These are phyloP conservation scores for Achaetomiella virescens DNA, from an alignment of 495 filamentous ascomycete species.

Conservation along the genomic window DNA sequence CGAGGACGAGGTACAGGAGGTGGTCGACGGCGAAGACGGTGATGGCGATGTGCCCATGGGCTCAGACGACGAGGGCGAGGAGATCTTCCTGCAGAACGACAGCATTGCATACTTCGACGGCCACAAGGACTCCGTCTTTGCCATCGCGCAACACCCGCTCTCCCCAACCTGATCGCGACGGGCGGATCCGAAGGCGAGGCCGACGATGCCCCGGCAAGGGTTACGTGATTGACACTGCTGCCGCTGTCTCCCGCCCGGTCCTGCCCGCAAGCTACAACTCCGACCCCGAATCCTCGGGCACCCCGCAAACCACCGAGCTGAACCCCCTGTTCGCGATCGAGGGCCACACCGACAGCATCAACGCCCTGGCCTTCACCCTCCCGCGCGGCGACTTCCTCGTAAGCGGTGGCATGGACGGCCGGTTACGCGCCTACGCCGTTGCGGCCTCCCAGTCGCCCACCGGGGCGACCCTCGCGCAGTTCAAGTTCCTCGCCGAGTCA, in stretches of 20 bases:
- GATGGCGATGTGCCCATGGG: slow-evolving; percentile 73
- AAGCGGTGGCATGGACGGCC: slow-evolving; percentile 78
- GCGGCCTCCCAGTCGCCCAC: slow-evolving; percentile 64
- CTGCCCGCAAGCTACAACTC: slow-evolving; percentile 70
- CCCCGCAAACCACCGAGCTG: slow-evolving; percentile 45
- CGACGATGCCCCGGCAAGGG: slow-evolving; percentile 54
- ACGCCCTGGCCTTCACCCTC: slow-evolving; percentile 74
- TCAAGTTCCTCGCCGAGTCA: slow-evolving; percentile 62
- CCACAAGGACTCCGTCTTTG: slow-evolving; percentile 85
- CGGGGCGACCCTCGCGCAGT: slow-evolving; percentile 62
- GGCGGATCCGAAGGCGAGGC: slow-evolving; percentile 81
- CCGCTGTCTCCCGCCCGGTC: slow-evolving; percentile 53
- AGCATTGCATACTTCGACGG: slow-evolving; percentile 83
- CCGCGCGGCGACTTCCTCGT: slow-evolving; percentile 79
- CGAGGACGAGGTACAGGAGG: slow-evolving; percentile 51
- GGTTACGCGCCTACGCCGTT: slow-evolving; percentile 62
- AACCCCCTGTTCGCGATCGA: slow-evolving; percentile 61
- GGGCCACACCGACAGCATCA: slow-evolving; percentile 87
- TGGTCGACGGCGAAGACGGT: slow-evolving; percentile 58
- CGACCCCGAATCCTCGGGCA: slow-evolving; percentile 48
- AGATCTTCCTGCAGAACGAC: slow-evolving; percentile 81
- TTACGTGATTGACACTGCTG: slow-evolving; percentile 71
- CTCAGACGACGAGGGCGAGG: slow-evolving; percentile 57
- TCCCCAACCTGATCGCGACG: slow-evolving; percentile 71
- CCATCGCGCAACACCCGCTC: slow-evolving; percentile 84